A percentile compares a stretch with the other conserved stretches of the same genome.
phyloP scores from a whole-genome alignment of 2,329 filamentous ascomycete species.

The Escovopsis sp. region DNA sequence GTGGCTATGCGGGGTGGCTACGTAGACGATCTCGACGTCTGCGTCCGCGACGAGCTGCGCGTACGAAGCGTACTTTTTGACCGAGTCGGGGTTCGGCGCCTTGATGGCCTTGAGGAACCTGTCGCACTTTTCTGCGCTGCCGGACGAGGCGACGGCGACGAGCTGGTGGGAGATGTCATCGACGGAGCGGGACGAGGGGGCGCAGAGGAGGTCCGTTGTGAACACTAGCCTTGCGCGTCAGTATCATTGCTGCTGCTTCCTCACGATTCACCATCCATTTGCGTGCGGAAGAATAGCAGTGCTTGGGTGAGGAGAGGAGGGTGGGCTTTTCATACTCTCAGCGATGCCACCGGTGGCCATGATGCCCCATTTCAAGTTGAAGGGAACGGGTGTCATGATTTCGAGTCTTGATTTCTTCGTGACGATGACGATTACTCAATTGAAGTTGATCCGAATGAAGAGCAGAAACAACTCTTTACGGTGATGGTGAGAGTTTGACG shows the following conservation, averaged over 20 bases:
- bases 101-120: conserved; percentile 59
- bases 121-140: conserved; percentile 51
- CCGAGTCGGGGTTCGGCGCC: conserved; percentile 41
- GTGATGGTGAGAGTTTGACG: too few relatives aligned
- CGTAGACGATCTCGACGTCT: conserved; percentile 72
- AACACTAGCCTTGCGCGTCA: conserved; percentile 32
- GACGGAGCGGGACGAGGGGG: conserved; percentile 55
- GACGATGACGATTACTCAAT: too few relatives aligned
- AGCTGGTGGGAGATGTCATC: conserved; percentile 63
- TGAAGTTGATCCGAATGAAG: too few relatives aligned
- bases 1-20: conserved; percentile 82
- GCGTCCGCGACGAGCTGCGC: conserved; percentile 64
- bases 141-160: conserved; percentile 67
- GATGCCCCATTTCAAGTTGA: conserved; percentile 43
- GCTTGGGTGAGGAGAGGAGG: neutral
- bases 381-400: conserved; percentile 14
- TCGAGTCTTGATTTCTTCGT: neutral
- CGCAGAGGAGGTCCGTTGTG: conserved; percentile 62
- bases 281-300: neutral
- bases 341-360: conserved; percentile 47
- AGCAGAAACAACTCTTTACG: too few relatives aligned
- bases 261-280: neutral
- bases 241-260: neutral
- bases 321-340: conserved; percentile 28
- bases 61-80: conserved; percentile 67